Evolutionary conservation across 2,329 filamentous ascomycete species (phyloP), one percentile per base, ranked within the genome.

Genomic region (Neobulgaria alba): DNA sequence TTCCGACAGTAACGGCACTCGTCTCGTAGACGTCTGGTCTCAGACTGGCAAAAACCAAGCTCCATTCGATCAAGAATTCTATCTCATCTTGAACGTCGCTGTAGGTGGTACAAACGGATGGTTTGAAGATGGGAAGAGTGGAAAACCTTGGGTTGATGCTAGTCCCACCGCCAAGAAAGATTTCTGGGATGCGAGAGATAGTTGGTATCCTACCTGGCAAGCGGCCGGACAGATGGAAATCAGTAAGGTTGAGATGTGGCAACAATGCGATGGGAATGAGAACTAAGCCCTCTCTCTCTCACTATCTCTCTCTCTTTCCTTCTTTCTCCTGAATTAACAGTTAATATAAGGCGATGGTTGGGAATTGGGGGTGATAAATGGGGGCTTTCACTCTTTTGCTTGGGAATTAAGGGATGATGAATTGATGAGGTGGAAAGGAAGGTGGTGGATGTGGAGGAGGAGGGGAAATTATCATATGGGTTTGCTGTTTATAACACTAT

Each of bases 41-140:
- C 57, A 71, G 48, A 80, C 79, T 1, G 75, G 73, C 8, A 68
- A 67, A 20, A 54, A 71, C 29, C 74, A 79, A 45, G 78, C 83
- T 0, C 85, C 85, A 0, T 90, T 90, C 53, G 84, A 89, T 56
- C 71, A 84, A 49, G 64, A 73, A 12, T 89, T 89, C 56, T 88
- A 84, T 54, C 71, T 90, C 33, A 81, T 88, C 51, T 59, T 90
- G 42, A 85, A 85, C 55, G 67, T 89, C 3, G 83, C 78, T 9
- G 83, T 89, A 5, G 85, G 85, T 20, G 77, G 78, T 36, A 86
- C 80, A 16, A 89, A 88, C 51, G 85, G 85, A 29, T 93, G 85
- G 85, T 93, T 92, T 57, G 67, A 81, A 55, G 85, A 93, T 58
- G 77, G 79, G 15, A 66, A 72, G 51, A 71, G 70, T 31, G 73